Evolutionary conservation across 1,284 basidiomycete species (phyloP).

Genomic region (Sporisorium graminicola): DNA sequence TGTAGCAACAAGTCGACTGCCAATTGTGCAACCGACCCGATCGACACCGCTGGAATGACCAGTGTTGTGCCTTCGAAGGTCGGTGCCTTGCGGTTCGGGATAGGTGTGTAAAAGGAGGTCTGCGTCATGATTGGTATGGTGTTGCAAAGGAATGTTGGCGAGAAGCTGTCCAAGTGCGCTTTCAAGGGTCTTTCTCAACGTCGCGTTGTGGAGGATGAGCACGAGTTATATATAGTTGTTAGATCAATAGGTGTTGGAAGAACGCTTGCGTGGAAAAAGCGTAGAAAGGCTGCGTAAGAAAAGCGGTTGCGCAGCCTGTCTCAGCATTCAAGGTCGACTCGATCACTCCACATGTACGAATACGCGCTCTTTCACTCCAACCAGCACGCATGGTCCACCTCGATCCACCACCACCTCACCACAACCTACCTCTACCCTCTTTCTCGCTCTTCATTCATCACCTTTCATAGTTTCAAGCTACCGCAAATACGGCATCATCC

Average conservation of each 20-base stretch:
- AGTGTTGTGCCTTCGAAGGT: constrained; percentile 45
- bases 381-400: constrained; percentile 25
- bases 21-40: constrained; percentile 62
- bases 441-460: background rate
- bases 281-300: constrained; percentile 12
- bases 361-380: background rate
- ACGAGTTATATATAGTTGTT: too few species aligned
- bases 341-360: constrained; percentile 46
- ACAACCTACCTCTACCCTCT: background rate
- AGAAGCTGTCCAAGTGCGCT: constrained; percentile 23
- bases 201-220: constrained; percentile 18
- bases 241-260: constrained; percentile 1
- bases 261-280: constrained; percentile 7
- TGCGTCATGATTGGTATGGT: constrained; percentile 8
- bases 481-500: too few species aligned
- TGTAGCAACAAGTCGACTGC: constrained; percentile 61
- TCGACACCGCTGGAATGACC: constrained; percentile 57
- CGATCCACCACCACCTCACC: constrained; percentile 9
- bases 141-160: background rate
- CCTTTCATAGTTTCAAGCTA: background rate
- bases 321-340: background rate
- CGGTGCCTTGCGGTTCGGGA: background rate
- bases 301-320: background rate
- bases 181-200: background rate
- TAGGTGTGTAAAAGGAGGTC: constrained; percentile 29